A percentile compares a stretch with the other conserved stretches of the same genome.
These are phyloP conservation scores for Camillea tinctor DNA, from an alignment of 2,329 filamentous ascomycete species.

Conservation along the genomic window DNA sequence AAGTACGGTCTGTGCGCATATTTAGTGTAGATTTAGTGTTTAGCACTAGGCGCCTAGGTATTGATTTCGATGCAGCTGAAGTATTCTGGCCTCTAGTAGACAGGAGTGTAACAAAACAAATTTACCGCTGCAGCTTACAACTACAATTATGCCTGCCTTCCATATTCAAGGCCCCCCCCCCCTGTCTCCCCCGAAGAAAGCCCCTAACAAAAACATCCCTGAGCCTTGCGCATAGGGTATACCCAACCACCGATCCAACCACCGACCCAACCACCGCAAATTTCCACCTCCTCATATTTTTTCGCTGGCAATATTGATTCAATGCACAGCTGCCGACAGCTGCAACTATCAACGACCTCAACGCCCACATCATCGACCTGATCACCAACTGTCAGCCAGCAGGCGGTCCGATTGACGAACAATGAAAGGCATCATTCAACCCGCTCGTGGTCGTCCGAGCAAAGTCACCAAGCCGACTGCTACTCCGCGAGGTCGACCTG, in stretches of 20 bases:
- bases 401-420: slow-evolving; percentile 24
- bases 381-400: slow-evolving; percentile 35
- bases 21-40: no score
- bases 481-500: slow-evolving; percentile 28
- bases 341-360: slow-evolving; percentile 20
- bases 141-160: no score
- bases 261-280: background rate
- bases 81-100: no score
- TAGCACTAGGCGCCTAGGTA: no score
- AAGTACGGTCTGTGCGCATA: no score
- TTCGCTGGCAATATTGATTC: background rate
- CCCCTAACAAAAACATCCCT: background rate
- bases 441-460: slow-evolving; percentile 39
- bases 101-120: no score
- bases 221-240: background rate
- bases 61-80: no score
- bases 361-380: slow-evolving; percentile 26
- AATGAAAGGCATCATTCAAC: slow-evolving; percentile 38
- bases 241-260: background rate
- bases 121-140: no score
- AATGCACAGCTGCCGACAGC: slow-evolving; percentile 32
- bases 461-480: slow-evolving; percentile 44
- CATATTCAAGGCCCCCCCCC: no score
- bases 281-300: background rate
- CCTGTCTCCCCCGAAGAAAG: no score